Evolutionary conservation across 768 basidiomycete genomes (phyloP), one percentile per base, ranked within the genome.

Genomic region (Lenzites betulinus): DNA sequence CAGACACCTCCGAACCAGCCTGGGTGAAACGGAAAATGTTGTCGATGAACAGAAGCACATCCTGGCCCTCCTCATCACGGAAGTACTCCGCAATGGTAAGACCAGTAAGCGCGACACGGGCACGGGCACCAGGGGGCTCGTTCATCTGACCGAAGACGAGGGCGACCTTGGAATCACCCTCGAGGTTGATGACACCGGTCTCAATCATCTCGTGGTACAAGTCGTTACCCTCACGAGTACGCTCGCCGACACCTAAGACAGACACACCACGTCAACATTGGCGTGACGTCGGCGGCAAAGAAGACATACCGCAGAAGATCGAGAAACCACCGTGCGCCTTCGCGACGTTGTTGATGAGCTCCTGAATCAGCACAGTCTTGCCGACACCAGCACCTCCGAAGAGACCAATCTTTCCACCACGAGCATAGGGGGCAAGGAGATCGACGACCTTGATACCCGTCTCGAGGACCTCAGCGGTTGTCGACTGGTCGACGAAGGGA

Each of bases 21-120:
- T 98, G 97, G 69, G 97, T 99, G 92, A 99, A 99, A 75, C 97
- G 95, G 97, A 99, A 99, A 80, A 99, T 99, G 88, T 99, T 99
- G 91, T 99, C 97, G 75, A 99, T 99, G 86, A 99, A 99, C 74
- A 99, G 89, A 75, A 99, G 85, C 83, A 99, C 97, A 77, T 99
- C 97, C 79, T 99, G 97, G 66, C 97, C 97, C 81, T 99, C 96
- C 82, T 98, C 96, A 71, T 99, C 97, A 88, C 97, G 95, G 97
- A 99, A 99, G 83, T 98, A 99, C 81, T 99, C 97, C 66, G 97
- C 97, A 69, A 98, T 98, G 74, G 97, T 99, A 61, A 99, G 82
- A 78, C 97, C 97, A 69, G 97, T 98, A 71, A 99, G 88, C 66
- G 97, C 97, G 71, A 99, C 97, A 91, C 97, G 97, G 72, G 97